Percentiles rank a stretch among this genome's conserved stretches.
These are phyloP conservation scores for Berberis vulgaris DNA, from an alignment of 164 flowering plant genomes.

Conservation along the genomic window DNA sequence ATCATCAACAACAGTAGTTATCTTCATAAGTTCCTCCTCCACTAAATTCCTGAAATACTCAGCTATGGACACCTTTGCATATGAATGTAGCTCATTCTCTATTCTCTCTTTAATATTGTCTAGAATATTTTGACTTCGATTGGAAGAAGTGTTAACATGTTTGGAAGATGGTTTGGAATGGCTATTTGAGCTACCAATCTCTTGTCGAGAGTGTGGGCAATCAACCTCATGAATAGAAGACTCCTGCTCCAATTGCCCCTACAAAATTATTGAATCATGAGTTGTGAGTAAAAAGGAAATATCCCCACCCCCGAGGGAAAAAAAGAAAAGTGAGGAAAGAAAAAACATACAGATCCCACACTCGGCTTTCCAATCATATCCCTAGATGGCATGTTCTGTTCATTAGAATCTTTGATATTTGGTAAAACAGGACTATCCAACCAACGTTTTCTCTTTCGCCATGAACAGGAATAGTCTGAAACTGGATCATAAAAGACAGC, in stretches of 20 bases:
- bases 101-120: constrained; percentile 33
- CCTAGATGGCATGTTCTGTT: constrained; percentile 3
- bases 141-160: constrained; percentile 6
- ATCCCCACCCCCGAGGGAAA: neutral
- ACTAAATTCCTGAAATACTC: constrained; percentile 32
- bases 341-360: constrained; percentile 25
- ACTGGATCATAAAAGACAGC: constrained; percentile 68
- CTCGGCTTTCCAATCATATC: constrained; percentile 7
- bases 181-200: constrained; percentile 9
- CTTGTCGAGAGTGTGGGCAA: constrained; percentile 45
- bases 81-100: constrained; percentile 42
- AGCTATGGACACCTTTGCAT: constrained; percentile 28
- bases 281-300: neutral
- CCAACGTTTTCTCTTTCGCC: constrained; percentile 75
- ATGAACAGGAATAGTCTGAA: constrained; percentile 39
- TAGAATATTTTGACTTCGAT: constrained; percentile 12
- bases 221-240: constrained; percentile 28
- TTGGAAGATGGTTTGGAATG: constrained; percentile 8
- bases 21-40: constrained; percentile 37
- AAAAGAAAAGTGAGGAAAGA: neutral
- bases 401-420: constrained; percentile 5
- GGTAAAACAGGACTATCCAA: constrained; percentile 16
- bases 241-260: constrained; percentile 25
- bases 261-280: constrained; percentile 16
- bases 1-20: constrained; percentile 9